Evolutionary conservation across 2,329 filamentous ascomycete genomes (phyloP).

Genomic region (Xylaria sp.): DNA sequence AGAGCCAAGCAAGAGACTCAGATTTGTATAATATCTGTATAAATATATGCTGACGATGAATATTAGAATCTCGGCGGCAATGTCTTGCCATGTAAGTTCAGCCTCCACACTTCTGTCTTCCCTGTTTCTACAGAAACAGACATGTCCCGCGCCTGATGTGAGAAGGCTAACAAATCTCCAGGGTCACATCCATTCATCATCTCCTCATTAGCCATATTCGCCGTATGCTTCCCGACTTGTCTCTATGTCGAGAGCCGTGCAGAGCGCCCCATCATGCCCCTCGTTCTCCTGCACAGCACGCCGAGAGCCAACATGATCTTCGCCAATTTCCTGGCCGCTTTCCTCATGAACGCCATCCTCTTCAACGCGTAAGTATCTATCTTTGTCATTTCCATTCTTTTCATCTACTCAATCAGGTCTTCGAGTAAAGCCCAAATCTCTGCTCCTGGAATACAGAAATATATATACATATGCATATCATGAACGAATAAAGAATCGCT

Average conservation of each 20-base stretch:
- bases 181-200: conserved; percentile 70
- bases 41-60: conserved; percentile 16
- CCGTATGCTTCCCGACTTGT: conserved; percentile 61
- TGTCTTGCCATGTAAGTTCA: conserved; percentile 64
- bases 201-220: conserved; percentile 60
- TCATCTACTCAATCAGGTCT: no score
- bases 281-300: conserved; percentile 60
- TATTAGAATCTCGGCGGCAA: conserved; percentile 71
- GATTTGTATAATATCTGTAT: not conserved
- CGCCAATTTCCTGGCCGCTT: conserved; percentile 62
- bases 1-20: not conserved
- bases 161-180: conserved; percentile 38
- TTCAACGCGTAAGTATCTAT: conserved; percentile 65
- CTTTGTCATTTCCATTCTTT: not conserved
- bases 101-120: not conserved
- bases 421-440: not conserved
- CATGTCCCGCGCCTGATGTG: not conserved
- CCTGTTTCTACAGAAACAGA: not conserved
- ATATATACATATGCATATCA: not conserved
- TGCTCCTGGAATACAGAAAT: not conserved
- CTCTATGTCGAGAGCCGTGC: conserved; percentile 64
- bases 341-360: conserved; percentile 66
- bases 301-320: conserved; percentile 70
- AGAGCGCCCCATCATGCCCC: conserved; percentile 68
- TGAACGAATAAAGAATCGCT: not conserved